Conservation (phyloP, 2,329 filamentous ascomycete species). For the Ophiocordyceps australis region DNA sequence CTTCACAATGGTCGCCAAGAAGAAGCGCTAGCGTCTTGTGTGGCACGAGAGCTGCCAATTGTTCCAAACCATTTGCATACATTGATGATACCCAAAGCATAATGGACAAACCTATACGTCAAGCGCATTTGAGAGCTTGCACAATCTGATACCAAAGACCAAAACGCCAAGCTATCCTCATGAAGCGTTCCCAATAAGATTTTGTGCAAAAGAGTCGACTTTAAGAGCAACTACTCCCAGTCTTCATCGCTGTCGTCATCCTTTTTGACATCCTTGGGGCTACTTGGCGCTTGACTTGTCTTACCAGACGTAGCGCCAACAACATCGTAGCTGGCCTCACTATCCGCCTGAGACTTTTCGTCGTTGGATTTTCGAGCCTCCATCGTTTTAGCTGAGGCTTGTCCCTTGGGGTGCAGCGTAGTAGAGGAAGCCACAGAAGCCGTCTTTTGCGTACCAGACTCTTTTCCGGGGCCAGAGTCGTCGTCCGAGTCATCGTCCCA, state of each 20-base stretch:
- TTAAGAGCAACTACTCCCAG: conserved; percentile 4
- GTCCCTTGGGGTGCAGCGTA: conserved; percentile 36
- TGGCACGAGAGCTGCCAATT: too few species aligned
- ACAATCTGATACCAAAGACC: too few species aligned
- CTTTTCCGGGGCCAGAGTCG: conserved; percentile 12
- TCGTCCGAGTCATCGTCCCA: conserved; percentile 58
- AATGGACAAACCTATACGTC: too few species aligned
- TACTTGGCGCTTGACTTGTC: conserved; percentile 58
- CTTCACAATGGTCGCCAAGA: conserved; percentile 57
- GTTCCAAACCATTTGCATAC: too few species aligned
- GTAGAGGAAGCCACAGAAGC: conserved; percentile 37
- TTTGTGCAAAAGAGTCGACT: neutral
- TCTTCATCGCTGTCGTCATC: conserved; percentile 19
- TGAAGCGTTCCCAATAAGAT: too few species aligned
- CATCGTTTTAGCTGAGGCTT: conserved; percentile 35
- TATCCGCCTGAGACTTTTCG: conserved; percentile 78
- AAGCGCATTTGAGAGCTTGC: too few species aligned
- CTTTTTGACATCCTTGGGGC: conserved; percentile 38
- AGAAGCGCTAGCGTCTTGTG: conserved; percentile 47
- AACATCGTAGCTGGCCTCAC: conserved; percentile 90
- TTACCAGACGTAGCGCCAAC: conserved; percentile 62
- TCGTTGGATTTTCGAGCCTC: conserved; percentile 65
- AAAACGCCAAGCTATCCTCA: neutral
- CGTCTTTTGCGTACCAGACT: conserved; percentile 13
- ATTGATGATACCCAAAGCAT: conserved; percentile 10